These are phyloP conservation scores for Vanderwaltozyma verrucispora DNA, from an alignment of 805 yeast species.

Conservation along the genomic window DNA sequence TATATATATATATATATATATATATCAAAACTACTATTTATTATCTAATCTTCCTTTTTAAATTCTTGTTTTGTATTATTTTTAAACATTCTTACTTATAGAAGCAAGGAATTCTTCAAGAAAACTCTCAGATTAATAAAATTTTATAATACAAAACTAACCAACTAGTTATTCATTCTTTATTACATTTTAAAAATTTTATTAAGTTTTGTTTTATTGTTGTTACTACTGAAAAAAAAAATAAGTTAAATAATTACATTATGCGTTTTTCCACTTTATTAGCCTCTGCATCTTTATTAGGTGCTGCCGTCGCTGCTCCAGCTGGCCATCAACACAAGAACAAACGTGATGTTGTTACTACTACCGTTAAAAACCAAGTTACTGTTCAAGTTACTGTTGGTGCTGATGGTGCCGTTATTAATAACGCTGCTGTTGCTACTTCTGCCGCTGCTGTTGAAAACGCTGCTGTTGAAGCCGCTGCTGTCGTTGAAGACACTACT, in stretches of 20 bases:
- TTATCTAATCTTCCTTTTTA: no score
- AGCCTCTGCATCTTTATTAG: constrained; percentile 38
- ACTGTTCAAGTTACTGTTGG: constrained; percentile 28
- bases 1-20: no score
- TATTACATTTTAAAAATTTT: no score
- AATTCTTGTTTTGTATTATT: no score
- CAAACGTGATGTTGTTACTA: constrained; percentile 45
- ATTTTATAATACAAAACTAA: background rate
- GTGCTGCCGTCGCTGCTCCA: constrained; percentile 48
- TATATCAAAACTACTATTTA: no score
- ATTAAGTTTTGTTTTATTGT: no score
- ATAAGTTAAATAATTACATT: background rate
- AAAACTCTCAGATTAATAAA: background rate
- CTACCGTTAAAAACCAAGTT: constrained; percentile 37
- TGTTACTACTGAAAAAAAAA: background rate
- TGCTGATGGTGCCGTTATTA: constrained; percentile 15
- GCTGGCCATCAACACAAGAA: constrained; percentile 44
- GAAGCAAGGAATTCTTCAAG: background rate
- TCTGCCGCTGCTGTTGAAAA: constrained; percentile 20
- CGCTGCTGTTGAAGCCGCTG: constrained; percentile 21
- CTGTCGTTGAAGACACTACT: constrained; percentile 12
- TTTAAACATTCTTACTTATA: background rate
- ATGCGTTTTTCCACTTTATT: constrained; percentile 44
- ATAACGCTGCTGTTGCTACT: constrained; percentile 8
- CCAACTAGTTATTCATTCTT: constrained; percentile 5